Conservation (phyloP, 495 filamentous ascomycete genomes). For the Penicillium riverlandense region DNA sequence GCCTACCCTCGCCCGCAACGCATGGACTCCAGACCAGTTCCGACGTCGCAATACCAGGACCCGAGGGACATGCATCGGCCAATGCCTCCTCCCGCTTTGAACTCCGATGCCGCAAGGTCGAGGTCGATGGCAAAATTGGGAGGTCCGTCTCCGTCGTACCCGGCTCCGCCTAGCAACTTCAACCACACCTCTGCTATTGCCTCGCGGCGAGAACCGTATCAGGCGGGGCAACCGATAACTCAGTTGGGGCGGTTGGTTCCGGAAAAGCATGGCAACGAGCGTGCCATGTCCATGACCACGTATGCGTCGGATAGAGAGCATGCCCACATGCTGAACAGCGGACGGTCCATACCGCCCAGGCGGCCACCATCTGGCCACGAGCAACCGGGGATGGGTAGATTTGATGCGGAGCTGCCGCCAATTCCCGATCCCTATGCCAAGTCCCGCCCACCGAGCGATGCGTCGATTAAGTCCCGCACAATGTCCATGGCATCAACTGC, state of each 20-base stretch:
- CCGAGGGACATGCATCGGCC: conserved; percentile 41
- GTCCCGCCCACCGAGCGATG: conserved; percentile 36
- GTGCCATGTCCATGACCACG: conserved; percentile 91
- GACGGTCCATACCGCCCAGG: conserved; percentile 72
- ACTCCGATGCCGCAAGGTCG: conserved; percentile 64
- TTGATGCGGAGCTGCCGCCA: conserved; percentile 18
- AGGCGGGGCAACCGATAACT: conserved; percentile 58
- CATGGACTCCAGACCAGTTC: conserved; percentile 60
- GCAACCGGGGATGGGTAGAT: conserved; percentile 8
- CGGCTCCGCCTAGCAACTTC: conserved; percentile 57
- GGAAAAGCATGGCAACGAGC: conserved; percentile 75
- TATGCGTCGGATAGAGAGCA: conserved; percentile 73
- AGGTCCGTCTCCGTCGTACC: conserved; percentile 48
- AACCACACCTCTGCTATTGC: conserved; percentile 61
- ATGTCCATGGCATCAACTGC: conserved; percentile 91
- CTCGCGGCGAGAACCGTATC: conserved; percentile 71
- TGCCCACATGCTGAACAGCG: conserved; percentile 76
- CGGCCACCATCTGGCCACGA: conserved; percentile 49
- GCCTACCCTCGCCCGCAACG: conserved; percentile 64
- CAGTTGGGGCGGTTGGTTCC: conserved; percentile 88
- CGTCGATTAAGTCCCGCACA: conserved; percentile 43
- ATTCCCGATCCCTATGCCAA: conserved; percentile 18
- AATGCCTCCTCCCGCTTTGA: conserved; percentile 61
- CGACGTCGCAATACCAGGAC: conserved; percentile 48
- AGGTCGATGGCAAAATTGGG: conserved; percentile 78